Percentiles rank a stretch among this genome's conserved stretches.
Evolutionary conservation across 768 basidiomycete genomes (phyloP).

Genomic region (Krasilnikovozyma curviuscula): DNA sequence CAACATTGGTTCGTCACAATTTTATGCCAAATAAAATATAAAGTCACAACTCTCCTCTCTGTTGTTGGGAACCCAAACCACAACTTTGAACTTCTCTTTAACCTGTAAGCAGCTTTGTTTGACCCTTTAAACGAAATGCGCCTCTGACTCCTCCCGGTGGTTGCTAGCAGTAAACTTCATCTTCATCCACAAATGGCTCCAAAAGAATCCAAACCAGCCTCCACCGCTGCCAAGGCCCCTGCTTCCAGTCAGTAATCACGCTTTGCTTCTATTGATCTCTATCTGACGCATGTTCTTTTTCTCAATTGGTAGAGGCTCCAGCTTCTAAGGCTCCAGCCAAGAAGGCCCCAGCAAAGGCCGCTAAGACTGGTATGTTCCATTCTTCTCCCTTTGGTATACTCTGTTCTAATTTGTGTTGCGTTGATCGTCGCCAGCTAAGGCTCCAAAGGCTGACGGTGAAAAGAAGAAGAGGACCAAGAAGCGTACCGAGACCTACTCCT

Average conservation of each 20-base stretch:
- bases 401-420: neutral
- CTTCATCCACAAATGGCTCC: too few relatives aligned
- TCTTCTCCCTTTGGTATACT: neutral
- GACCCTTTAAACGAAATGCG: neutral
- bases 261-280: too few relatives aligned
- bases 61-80: too few relatives aligned
- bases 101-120: neutral
- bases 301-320: too few relatives aligned
- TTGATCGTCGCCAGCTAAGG: neutral
- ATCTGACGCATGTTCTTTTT: too few relatives aligned
- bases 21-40: too few relatives aligned
- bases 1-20: too few relatives aligned
- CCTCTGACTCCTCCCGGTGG: neutral
- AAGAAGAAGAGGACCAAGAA: constrained; percentile 13
- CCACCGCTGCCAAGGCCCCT: constrained; percentile 12
- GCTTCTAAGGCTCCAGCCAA: constrained; percentile 11
- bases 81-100: too few relatives aligned
- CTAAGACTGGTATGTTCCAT: too few relatives aligned
- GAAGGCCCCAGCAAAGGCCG: too few relatives aligned
- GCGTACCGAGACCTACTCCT: constrained; percentile 13
- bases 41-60: too few relatives aligned
- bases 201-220: constrained; percentile 7
- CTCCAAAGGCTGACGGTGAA: constrained; percentile 10
- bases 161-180: too few relatives aligned
- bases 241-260: constrained; percentile 9